Evolutionary conservation across 2,329 filamentous ascomycete species (phyloP).

Genomic region (Fusarium sp.): DNA sequence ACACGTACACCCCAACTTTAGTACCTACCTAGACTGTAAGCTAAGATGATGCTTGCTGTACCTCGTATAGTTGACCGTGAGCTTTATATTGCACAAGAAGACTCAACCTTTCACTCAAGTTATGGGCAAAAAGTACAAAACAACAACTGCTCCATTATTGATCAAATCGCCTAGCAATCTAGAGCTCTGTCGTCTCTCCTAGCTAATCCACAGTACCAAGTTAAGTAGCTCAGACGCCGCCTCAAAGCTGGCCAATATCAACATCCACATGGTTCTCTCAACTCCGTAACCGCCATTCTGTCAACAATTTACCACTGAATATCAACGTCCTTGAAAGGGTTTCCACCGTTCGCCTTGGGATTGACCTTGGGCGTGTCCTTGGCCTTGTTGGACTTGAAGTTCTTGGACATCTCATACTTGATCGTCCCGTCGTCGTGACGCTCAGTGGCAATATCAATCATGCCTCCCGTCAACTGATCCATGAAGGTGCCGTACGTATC

Average conservation of each 20-base stretch:
- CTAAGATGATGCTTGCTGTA: too few relatives aligned
- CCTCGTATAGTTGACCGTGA: too few relatives aligned
- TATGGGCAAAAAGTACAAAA: not conserved
- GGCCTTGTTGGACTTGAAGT: conserved; percentile 3
- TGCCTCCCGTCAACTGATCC: conserved; percentile 49
- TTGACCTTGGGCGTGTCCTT: conserved; percentile 2
- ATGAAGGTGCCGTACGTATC: conserved; percentile 50
- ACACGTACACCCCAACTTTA: conserved; percentile 23
- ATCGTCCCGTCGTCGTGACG: conserved; percentile 45
- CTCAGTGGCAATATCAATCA: conserved; percentile 42
- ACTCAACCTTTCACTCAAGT: too few relatives aligned
- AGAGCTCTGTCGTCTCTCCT: not conserved
- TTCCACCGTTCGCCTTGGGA: conserved; percentile 1
- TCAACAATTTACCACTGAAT: conserved; percentile 24
- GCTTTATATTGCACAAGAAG: too few relatives aligned
- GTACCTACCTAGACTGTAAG: too few relatives aligned
- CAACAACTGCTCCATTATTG: not conserved
- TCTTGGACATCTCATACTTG: conserved; percentile 42
- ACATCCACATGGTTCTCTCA: not conserved
- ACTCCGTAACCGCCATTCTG: not conserved
- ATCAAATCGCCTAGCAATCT: not conserved
- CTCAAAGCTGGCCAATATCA: not conserved
- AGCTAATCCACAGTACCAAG: not conserved
- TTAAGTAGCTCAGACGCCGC: not conserved
- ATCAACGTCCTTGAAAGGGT: conserved; percentile 7